Base-by-base conservation (phyloP, 225 moss, liverwort and hornwort species). In the Climacium dendroides region DNA sequence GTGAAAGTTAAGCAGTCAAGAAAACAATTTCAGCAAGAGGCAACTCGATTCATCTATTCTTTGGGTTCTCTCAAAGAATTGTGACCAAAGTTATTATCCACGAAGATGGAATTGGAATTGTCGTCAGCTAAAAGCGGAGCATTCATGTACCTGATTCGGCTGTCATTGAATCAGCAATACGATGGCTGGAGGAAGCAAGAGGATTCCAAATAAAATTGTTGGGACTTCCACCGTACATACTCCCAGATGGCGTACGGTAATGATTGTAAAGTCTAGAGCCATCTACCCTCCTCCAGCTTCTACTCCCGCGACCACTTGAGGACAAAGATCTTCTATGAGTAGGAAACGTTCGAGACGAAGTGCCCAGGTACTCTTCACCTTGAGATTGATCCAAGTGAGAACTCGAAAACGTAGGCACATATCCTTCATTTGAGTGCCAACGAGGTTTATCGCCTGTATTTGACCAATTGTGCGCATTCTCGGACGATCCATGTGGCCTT, bases 401-500 rank as follows among this genome's bases (percentile, higher is more conserved):
- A 81, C 91, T 92, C 39, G 89, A 90, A 71, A 90, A 91, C 41
- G 93, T 90, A 58, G 95, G 93, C 73, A 93, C 91, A 72, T 89
- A 94, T 69, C 94, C 92, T 52, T 93, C 94, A 85, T 91, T 95
- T 53, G 88, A 85, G 37, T 89, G 90, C 95, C 94, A 94, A 54
- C 92, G 94, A 61, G 92, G 91, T 90, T 95, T 93, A 59, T 93
- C 93, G 64, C 88, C 90, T 85, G 93, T 83, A 71, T 87, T 94
- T 50, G 95, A 89, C 95, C 96, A 96, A 88, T 88, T 93, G 82
- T 95, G 94, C 76, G 85, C 91, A 87, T 86, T 94, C 63, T 92
- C 88, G 54, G 93, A 87, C 64, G 95, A 94, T 84, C 93, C 96
- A 78, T 95, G 95, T 92, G 96, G 96, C 95, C 96, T 94, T 86